Evolutionary conservation across 2,329 filamentous ascomycete genomes (phyloP), one percentile per base, ranked within the genome.

Genomic region (Fusarium liriodendri): DNA sequence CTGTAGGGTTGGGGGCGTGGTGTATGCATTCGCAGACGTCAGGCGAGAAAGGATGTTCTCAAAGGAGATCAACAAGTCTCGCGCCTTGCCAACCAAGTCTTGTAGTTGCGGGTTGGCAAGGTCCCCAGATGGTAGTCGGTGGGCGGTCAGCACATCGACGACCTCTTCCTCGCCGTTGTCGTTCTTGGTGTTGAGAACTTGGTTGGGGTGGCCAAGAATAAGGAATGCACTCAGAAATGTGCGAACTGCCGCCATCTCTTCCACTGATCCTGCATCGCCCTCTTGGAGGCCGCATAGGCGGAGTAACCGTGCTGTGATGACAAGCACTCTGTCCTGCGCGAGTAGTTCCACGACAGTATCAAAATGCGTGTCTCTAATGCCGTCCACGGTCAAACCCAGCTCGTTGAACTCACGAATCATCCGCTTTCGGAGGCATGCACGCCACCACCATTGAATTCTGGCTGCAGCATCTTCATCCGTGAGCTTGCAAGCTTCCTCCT

Each of bases 141-240:
- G 82, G 10, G 77, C 72, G 14, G 70, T 67, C 25, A 80, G 62
- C 4, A 63, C 52, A 57, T 75, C 75, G 71, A 87, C 85, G 79
- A 91, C 89, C 80, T 89, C 88, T 67, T 90, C 83, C 73, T 85
- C 84, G 58, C 84, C 86, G 58, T 83, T 87, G 61, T 92, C 91
- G 59, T 92, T 91, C 79, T 94, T 94, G 80, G 91, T 93, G 81
- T 89, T 94, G 37, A 97, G 88, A 2, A 96, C 93, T 75, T 94
- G 91, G 2, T 91, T 90, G 1, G 94, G 94, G 80, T 96, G 94
- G 2, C 93, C 93, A 29, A 95, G 85, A 70, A 96, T 95, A 63
- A 97, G 86, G 79, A 93, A 96, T 6, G 94, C 92, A 79, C 93
- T 95, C 64, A 97, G 83, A 77, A 96, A 96, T 1, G 92, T 95